Percentiles rank a stretch among this genome's conserved stretches.
Conservation (phyloP, 352 stramenopile species). For the Pythium vanterpoolii region DNA sequence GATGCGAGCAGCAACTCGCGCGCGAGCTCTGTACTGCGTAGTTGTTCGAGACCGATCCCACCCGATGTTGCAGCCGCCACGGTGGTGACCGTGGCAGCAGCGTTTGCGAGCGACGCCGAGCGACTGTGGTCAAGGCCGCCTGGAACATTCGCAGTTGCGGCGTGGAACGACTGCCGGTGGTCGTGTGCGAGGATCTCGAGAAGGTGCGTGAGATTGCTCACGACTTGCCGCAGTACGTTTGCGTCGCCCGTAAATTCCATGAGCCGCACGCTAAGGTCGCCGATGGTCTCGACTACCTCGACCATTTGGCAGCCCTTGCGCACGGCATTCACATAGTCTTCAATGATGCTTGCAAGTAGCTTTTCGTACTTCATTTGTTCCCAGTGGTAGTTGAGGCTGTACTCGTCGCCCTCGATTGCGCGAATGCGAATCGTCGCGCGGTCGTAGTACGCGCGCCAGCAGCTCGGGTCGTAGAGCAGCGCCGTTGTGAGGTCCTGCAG, state of each 20-base stretch:
- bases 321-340: conserved; percentile 72
- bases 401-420: conserved; percentile 61
- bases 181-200: conserved; percentile 46
- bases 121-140: background rate
- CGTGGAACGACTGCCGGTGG: conserved; percentile 32
- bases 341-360: conserved; percentile 56
- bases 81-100: conserved; percentile 2
- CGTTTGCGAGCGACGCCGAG: conserved; percentile 14
- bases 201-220: conserved; percentile 58
- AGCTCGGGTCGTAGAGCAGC: conserved; percentile 50
- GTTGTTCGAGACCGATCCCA: conserved; percentile 2
- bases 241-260: conserved; percentile 63
- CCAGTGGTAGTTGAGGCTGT: conserved; percentile 59
- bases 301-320: conserved; percentile 68
- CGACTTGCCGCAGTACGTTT: conserved; percentile 58
- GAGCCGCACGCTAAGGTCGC: conserved; percentile 59
- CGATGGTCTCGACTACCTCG: conserved; percentile 73
- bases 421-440: conserved; percentile 62
- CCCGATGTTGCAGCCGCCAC: background rate
- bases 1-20: conserved; percentile 51
- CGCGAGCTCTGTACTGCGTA: conserved; percentile 9
- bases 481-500: conserved; percentile 66
- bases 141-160: background rate
- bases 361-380: conserved; percentile 67
- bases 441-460: conserved; percentile 82